Base-by-base conservation (phyloP, 169 alveolate species). In the Cryptosporidium ubiquitum region DNA sequence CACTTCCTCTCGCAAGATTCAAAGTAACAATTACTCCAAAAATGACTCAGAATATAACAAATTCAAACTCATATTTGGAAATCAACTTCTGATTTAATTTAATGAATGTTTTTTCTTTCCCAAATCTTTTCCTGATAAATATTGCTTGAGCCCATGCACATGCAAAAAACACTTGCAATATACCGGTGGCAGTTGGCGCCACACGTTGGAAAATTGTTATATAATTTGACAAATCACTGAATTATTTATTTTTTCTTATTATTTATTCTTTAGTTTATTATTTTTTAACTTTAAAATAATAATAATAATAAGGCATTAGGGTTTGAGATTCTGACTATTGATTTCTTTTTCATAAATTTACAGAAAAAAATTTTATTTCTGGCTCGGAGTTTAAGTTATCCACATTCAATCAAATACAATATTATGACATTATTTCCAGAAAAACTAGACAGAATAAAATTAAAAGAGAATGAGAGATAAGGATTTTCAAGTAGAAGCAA, bases 1-100 rank as follows among this genome's bases (percentile, higher is more conserved):
- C 44, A 68, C 18, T 31, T 7, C 40, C 18, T 40, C 31, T n/a
- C 49, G 55, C 16, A 68, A 29, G 29, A 16, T 37, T 49, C 57
- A 70, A 31, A 7, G 5, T 51, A 49, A 23, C 7, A 47, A 57
- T 39, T 42, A 9, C 84, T 70, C 85, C 10, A 73, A 29, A 73
- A 51, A 52, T 35, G 85, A 73, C 6, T 73, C 85, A 5, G 85
- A 73, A 33, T 73, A 73, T 23, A 73, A 58, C 29, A 73, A 73
- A 73, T 73, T 73, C 35, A 73, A 58, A 55, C 52, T 73, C 29
- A 39, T 73, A 2, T 73, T 73, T 26, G 85, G 85, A 51, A 73
- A 73, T 73, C 85, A 73, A 7, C 57, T 73, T 18, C 23, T 73
- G 7, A 23, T 73, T n/a, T 73, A 69, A 52, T 35, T 35, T 7